phyloP scores from a whole-genome alignment of 2,329 filamentous ascomycete species.

The Aspergillus japonicus region DNA sequence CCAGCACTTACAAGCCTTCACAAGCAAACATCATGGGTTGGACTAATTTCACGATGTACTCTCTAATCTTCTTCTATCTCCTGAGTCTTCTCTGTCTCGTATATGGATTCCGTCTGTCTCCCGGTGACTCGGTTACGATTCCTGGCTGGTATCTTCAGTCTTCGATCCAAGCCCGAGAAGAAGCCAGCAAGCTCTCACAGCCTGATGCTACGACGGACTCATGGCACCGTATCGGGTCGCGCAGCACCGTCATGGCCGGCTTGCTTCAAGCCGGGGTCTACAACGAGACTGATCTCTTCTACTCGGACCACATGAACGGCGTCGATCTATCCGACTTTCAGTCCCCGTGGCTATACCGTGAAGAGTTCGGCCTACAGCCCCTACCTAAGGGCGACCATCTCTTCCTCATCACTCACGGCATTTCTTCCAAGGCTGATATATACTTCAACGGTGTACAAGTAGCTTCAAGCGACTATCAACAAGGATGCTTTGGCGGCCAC shows the following conservation, averaged over 20 bases:
- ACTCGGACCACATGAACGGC: conserved; percentile 50
- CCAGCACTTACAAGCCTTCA: background rate
- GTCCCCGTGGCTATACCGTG: conserved; percentile 60
- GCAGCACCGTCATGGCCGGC: conserved; percentile 58
- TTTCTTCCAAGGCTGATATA: conserved; percentile 60
- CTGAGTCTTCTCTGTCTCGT: background rate
- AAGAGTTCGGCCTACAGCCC: conserved; percentile 49
- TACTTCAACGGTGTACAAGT: conserved; percentile 58
- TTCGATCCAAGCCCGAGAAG: conserved; percentile 34
- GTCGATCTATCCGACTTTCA: conserved; percentile 51
- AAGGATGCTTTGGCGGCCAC: conserved; percentile 58
- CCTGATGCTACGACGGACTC: conserved; percentile 48
- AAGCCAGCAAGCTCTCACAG: conserved; percentile 43
- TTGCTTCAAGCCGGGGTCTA: conserved; percentile 55
- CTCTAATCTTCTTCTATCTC: background rate
- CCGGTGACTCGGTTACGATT: conserved; percentile 29
- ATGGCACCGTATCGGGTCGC: conserved; percentile 54
- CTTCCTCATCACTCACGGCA: conserved; percentile 58
- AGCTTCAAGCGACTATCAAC: conserved; percentile 50
- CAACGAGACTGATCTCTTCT: conserved; percentile 56
- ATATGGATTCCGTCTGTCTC: background rate
- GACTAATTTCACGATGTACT: background rate
- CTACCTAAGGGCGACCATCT: conserved; percentile 43
- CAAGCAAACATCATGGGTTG: too few relatives aligned
- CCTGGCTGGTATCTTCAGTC: conserved; percentile 54